Percentiles rank a stretch among this genome's conserved stretches.
Evolutionary conservation across 768 basidiomycete genomes (phyloP).

Genomic region (Xerocomus brunneocitrinus): DNA sequence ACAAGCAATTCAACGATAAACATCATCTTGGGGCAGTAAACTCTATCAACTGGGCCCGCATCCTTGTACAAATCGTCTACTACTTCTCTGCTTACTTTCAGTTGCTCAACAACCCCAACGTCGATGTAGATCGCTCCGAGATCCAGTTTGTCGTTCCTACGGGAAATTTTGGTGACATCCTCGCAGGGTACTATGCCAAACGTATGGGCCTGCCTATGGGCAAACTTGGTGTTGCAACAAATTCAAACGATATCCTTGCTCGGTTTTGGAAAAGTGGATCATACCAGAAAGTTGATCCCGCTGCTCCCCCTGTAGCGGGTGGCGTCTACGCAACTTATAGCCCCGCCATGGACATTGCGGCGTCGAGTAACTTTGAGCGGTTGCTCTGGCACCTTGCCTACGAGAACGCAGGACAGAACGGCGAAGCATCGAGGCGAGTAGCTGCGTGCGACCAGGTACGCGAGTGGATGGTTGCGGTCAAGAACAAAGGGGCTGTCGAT

Average conservation of each 20-base stretch:
- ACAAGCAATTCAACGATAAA: conserved; percentile 79
- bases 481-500: conserved; percentile 75
- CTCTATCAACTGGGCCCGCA: conserved; percentile 99
- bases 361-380: conserved; percentile 97
- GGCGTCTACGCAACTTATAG: conserved; percentile 90
- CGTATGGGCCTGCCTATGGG: conserved; percentile 87
- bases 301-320: conserved; percentile 24
- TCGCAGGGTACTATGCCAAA: conserved; percentile 96
- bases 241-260: conserved; percentile 94
- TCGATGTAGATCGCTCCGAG: conserved; percentile 37
- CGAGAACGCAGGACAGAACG: conserved; percentile 46
- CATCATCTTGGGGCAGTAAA: conserved; percentile 95
- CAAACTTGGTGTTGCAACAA: conserved; percentile 88
- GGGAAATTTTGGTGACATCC: conserved; percentile 96
- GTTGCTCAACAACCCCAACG: conserved; percentile 49
- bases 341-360: conserved; percentile 98
- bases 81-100: conserved; percentile 96
- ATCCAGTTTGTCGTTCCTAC: conserved; percentile 96
- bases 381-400: conserved; percentile 92
- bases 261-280: conserved; percentile 90
- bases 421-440: conserved; percentile 25
- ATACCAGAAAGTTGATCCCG: conserved; percentile 80
- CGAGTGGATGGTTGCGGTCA: conserved; percentile 86
- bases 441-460: conserved; percentile 61
- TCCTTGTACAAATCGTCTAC: conserved; percentile 97